Conservation (phyloP, 2,329 filamentous ascomycete species). For the Penicillium sp. region DNA sequence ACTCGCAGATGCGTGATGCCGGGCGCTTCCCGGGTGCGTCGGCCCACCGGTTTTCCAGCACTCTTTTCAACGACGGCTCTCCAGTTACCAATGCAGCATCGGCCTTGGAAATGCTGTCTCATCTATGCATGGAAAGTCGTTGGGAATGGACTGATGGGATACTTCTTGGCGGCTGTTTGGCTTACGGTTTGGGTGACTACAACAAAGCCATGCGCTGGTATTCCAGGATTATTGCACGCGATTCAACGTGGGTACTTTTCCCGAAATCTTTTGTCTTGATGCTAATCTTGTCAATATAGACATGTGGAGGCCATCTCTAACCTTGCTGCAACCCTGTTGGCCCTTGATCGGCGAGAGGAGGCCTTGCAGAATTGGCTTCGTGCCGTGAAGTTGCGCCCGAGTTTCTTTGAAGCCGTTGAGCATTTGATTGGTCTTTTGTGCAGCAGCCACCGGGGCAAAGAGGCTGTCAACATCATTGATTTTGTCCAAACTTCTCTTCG, state of each 20-base stretch:
- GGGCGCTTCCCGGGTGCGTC: constrained; percentile 34
- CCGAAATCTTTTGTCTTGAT: constrained; percentile 1
- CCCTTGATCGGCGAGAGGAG: constrained; percentile 76
- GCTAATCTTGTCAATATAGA: constrained; percentile 44
- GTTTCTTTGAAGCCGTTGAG: constrained; percentile 91
- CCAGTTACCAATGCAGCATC: constrained; percentile 59
- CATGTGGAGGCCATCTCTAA: constrained; percentile 95
- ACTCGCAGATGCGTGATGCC: constrained; percentile 31
- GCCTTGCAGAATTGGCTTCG: constrained; percentile 82
- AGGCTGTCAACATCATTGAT: constrained; percentile 84
- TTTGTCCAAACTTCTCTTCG: constrained; percentile 75
- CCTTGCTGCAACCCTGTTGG: constrained; percentile 82
- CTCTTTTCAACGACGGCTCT: constrained; percentile 37
- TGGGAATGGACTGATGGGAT: constrained; percentile 95
- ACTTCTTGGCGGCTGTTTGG: constrained; percentile 83
- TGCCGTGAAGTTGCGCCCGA: constrained; percentile 78
- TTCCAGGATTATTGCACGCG: constrained; percentile 56
- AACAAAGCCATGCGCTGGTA: constrained; percentile 61
- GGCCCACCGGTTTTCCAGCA: constrained; percentile 31
- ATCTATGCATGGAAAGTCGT: constrained; percentile 72
- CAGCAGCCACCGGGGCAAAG: constrained; percentile 71
- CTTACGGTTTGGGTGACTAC: constrained; percentile 85
- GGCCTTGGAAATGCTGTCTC: constrained; percentile 69
- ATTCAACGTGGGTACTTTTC: constrained; percentile 50
- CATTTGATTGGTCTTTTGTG: constrained; percentile 88